phyloP scores from a whole-genome alignment of 2,329 filamentous ascomycete genomes.

The Monosporascus sp. region DNA sequence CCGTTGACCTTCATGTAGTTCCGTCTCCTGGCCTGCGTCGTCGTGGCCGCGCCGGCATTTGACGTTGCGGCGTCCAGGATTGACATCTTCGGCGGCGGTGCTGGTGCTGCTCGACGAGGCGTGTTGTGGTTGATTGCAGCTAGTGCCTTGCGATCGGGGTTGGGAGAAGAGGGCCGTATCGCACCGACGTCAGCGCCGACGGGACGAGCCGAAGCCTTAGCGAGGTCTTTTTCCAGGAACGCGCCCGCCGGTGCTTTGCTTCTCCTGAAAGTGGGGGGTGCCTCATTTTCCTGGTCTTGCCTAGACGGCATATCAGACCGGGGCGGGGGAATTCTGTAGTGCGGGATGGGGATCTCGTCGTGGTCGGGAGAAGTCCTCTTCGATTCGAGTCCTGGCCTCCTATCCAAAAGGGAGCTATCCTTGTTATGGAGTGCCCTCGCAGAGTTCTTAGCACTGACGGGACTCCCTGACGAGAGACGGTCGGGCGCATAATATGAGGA shows the following conservation, averaged over 20 bases:
- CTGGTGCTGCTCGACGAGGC: constrained; percentile 70
- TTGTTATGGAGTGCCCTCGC: constrained; percentile 37
- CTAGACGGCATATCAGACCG: constrained; percentile 54
- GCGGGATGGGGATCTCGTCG: constrained; percentile 39
- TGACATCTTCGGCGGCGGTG: constrained; percentile 92
- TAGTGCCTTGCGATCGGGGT: constrained; percentile 52
- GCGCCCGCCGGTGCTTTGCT: constrained; percentile 50
- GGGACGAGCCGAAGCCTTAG: constrained; percentile 47
- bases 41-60: constrained; percentile 71
- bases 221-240: constrained; percentile 48
- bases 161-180: constrained; percentile 41
- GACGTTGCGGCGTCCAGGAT: constrained; percentile 87
- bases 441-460: constrained; percentile 43
- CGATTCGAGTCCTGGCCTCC: constrained; percentile 2
- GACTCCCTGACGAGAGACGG: constrained; percentile 52
- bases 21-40: constrained; percentile 69
- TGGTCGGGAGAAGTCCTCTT: constrained; percentile 25
- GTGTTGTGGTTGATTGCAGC: constrained; percentile 57
- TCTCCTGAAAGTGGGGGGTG: constrained; percentile 62
- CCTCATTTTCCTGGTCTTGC: constrained; percentile 82
- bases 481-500: constrained; percentile 43
- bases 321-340: constrained; percentile 52
- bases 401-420: constrained; percentile 23
- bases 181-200: constrained; percentile 38
- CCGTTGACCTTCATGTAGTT: constrained; percentile 86